A percentile compares a stretch with the other conserved stretches of the same genome.
These are phyloP conservation scores for Jackrogersella multiformis DNA, from an alignment of 495 filamentous ascomycete genomes.

Conservation along the genomic window DNA sequence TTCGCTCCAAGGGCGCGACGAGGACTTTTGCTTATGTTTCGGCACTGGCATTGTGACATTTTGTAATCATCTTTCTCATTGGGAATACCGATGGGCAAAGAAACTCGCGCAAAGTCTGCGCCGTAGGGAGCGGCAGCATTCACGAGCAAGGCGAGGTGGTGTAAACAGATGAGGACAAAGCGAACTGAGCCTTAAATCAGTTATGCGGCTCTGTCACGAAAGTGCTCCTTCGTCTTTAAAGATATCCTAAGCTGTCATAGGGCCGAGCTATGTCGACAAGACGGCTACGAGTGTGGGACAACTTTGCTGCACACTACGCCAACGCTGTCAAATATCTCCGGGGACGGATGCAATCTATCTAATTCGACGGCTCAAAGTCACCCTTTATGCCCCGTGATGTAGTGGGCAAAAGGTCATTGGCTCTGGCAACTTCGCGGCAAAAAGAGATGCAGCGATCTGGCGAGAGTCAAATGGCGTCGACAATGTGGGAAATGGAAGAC, in stretches of 20 bases:
- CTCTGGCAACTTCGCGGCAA: conserved; percentile 27
- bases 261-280: conserved; percentile 25
- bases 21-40: conserved; percentile 43
- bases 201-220: conserved; percentile 42
- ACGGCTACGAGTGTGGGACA: conserved; percentile 32
- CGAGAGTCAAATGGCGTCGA: conserved; percentile 25
- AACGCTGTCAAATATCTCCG: conserved; percentile 22
- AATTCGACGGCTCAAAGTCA: conserved; percentile 38
- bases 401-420: conserved; percentile 36
- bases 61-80: conserved; percentile 40
- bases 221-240: conserved; percentile 26
- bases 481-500: conserved; percentile 37
- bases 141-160: conserved; percentile 30
- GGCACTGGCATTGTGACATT: conserved; percentile 49
- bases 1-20: conserved; percentile 43
- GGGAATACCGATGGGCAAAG: conserved; percentile 13
- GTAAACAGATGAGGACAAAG: conserved; percentile 26
- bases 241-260: conserved; percentile 34
- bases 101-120: conserved; percentile 26
- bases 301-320: conserved; percentile 34
- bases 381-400: conserved; percentile 39
- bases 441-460: conserved; percentile 34
- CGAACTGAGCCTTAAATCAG: conserved; percentile 42
- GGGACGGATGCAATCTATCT: conserved; percentile 35
- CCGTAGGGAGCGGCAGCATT: conserved; percentile 26